These are phyloP conservation scores for Yamadazyma phyllophila DNA, from an alignment of 805 yeast species.

Conservation along the genomic window DNA sequence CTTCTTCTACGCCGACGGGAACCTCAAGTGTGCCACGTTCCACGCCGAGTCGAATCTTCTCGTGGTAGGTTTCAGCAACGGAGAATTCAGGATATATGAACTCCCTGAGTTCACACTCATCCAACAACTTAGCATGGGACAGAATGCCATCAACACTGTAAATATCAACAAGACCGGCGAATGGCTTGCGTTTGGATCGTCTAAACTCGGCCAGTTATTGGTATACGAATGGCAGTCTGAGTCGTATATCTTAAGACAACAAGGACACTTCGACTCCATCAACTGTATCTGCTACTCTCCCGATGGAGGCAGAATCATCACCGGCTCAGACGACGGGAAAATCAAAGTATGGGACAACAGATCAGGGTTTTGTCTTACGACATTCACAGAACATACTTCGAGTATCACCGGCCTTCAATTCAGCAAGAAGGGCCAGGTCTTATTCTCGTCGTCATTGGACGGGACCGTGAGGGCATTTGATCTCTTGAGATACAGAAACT, in stretches of 20 bases:
- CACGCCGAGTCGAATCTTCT: slow-evolving; percentile 68
- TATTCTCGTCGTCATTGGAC: slow-evolving; percentile 88
- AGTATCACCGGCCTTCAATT: slow-evolving; percentile 86
- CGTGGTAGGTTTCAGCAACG: slow-evolving; percentile 86
- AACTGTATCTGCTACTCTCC: slow-evolving; percentile 86
- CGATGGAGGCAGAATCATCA: slow-evolving; percentile 87
- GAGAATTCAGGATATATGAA: slow-evolving; percentile 90
- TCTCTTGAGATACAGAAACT: slow-evolving; percentile 85
- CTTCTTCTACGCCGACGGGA: slow-evolving; percentile 68
- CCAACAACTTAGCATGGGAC: slow-evolving; percentile 91
- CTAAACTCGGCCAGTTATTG: slow-evolving; percentile 84
- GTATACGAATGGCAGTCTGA: slow-evolving; percentile 99
- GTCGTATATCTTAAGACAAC: slow-evolving; percentile 91
- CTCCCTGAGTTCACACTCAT: slow-evolving; percentile 74
- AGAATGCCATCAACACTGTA: slow-evolving; percentile 81
- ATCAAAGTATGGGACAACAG: slow-evolving; percentile 93
- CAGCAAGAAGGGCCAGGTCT: slow-evolving; percentile 85
- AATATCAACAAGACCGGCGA: slow-evolving; percentile 82
- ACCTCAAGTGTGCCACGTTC: slow-evolving; percentile 79
- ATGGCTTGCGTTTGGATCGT: slow-evolving; percentile 95
- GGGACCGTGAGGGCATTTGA: slow-evolving; percentile 99
- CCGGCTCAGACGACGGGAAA: slow-evolving; percentile 96
- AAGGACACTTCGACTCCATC: slow-evolving; percentile 92
- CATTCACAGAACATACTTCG: slow-evolving; percentile 87
- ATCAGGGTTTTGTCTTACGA: slow-evolving; percentile 89